Evolutionary conservation across 148 eudicot genomes (phyloP).

Genomic region (Nyssa sinensis): DNA sequence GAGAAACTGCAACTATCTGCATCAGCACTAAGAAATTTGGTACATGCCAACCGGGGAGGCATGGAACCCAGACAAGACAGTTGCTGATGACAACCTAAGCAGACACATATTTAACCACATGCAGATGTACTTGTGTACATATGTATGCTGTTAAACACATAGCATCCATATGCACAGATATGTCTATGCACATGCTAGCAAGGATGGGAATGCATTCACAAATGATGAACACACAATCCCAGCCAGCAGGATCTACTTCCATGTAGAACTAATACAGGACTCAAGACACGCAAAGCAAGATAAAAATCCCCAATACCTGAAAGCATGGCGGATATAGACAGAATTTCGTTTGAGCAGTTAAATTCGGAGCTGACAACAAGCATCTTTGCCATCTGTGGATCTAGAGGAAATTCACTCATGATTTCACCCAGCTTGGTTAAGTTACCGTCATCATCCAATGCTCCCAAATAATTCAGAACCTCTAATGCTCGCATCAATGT

Average conservation of each 20-base stretch:
- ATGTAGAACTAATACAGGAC: slow-evolving; percentile 15
- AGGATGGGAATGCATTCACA: slow-evolving; percentile 20
- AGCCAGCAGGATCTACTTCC: slow-evolving; percentile 14
- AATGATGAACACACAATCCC: slow-evolving; percentile 16
- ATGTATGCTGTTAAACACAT: slow-evolving; percentile 26
- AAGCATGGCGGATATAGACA: slow-evolving; percentile 92
- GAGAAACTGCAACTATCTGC: slow-evolving; percentile 96
- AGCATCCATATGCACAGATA: slow-evolving; percentile 21
- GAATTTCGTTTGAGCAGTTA: slow-evolving; percentile 79
- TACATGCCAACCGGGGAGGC: slow-evolving; percentile 70
- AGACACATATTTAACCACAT: slow-evolving; percentile 28
- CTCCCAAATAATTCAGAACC: slow-evolving; percentile 81
- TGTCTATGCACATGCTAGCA: slow-evolving; percentile 18
- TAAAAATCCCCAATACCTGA: slow-evolving; percentile 47
- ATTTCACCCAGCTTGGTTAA: slow-evolving; percentile 73
- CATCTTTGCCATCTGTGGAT: slow-evolving; percentile 91
- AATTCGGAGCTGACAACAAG: slow-evolving; percentile 75
- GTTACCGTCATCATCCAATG: slow-evolving; percentile 85
- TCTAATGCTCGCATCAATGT: slow-evolving; percentile 87
- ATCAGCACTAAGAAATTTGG: slow-evolving; percentile 94
- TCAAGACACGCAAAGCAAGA: background rate
- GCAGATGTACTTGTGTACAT: slow-evolving; percentile 31
- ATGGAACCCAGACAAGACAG: slow-evolving; percentile 78
- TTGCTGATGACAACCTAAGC: slow-evolving; percentile 85
- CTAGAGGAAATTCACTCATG: slow-evolving; percentile 86